These are phyloP conservation scores for button mushroom (Agaricus bisporus) DNA, from an alignment of 768 basidiomycete species.

Conservation along the genomic window DNA sequence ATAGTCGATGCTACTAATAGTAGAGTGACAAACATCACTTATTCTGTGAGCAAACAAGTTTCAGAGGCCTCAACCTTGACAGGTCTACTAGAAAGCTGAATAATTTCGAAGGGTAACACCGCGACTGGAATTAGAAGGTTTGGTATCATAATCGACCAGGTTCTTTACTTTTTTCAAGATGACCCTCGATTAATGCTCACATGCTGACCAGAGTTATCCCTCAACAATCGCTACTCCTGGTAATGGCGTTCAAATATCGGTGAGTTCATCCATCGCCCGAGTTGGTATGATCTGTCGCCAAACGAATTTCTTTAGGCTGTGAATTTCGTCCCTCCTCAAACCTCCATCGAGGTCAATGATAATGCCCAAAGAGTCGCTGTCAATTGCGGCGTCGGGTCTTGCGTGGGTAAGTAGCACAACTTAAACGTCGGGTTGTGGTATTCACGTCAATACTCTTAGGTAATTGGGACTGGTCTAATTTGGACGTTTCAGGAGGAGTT, in stretches of 20 bases:
- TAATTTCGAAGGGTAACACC: slow-evolving; percentile 39
- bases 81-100: not conserved
- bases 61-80: not conserved
- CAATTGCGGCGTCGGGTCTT: slow-evolving; percentile 49
- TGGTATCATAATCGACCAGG: slow-evolving; percentile 59
- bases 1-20: slow-evolving; percentile 36
- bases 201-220: slow-evolving; percentile 47
- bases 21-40: slow-evolving; percentile 43
- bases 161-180: slow-evolving; percentile 13
- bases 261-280: slow-evolving; percentile 23
- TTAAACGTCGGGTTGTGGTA: not conserved
- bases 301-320: slow-evolving; percentile 29
- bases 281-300: not conserved
- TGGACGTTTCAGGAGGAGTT: slow-evolving; percentile 18
- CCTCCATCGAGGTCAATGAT: slow-evolving; percentile 34
- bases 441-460: slow-evolving; percentile 10
- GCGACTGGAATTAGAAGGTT: slow-evolving; percentile 41
- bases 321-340: slow-evolving; percentile 37
- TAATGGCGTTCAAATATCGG: slow-evolving; percentile 51
- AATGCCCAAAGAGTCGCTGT: slow-evolving; percentile 43
- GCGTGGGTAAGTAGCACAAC: slow-evolving; percentile 32
- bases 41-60: slow-evolving; percentile 27
- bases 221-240: slow-evolving; percentile 45
- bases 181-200: not conserved
- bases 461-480: slow-evolving; percentile 20